Percentiles rank a stretch among this genome's conserved stretches.
Conservation (phyloP, 805 yeast genomes). For the Candida fluviatilis region DNA sequence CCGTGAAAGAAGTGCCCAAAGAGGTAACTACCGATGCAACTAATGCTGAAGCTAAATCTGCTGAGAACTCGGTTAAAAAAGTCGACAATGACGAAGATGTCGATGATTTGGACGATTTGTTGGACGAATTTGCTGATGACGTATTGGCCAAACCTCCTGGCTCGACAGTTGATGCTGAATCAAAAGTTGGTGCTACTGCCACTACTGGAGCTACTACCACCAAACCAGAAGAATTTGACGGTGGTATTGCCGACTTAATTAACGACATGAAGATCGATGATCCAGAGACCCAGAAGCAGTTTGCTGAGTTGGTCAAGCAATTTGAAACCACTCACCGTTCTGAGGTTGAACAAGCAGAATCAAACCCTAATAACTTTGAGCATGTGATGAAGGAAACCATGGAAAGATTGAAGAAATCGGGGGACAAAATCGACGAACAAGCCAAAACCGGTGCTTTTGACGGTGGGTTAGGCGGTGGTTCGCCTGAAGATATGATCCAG, state of each 20-base stretch:
- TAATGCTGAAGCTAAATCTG: conserved; percentile 4
- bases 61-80: conserved; percentile 2
- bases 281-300: conserved; percentile 49
- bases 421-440: conserved; percentile 62
- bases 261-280: conserved; percentile 46
- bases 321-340: conserved; percentile 32
- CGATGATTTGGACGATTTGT: conserved; percentile 76
- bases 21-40: conserved; percentile 2
- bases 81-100: conserved; percentile 40
- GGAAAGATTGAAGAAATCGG: conserved; percentile 72
- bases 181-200: conserved; percentile 13
- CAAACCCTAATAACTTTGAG: conserved; percentile 49
- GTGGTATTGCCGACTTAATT: conserved; percentile 39
- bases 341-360: conserved; percentile 23
- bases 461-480: conserved; percentile 23
- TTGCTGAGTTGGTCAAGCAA: conserved; percentile 45
- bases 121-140: conserved; percentile 81
- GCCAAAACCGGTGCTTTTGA: conserved; percentile 42
- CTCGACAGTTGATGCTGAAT: conserved; percentile 21
- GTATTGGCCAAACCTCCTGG: conserved; percentile 62
- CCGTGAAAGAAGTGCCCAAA: too few species aligned
- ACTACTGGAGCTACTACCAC: conserved; percentile 7
- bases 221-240: conserved; percentile 25
- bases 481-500: conserved; percentile 52
- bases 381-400: conserved; percentile 76